These are phyloP conservation scores for Mycena polygramma DNA, from an alignment of 768 basidiomycete species.

Conservation along the genomic window DNA sequence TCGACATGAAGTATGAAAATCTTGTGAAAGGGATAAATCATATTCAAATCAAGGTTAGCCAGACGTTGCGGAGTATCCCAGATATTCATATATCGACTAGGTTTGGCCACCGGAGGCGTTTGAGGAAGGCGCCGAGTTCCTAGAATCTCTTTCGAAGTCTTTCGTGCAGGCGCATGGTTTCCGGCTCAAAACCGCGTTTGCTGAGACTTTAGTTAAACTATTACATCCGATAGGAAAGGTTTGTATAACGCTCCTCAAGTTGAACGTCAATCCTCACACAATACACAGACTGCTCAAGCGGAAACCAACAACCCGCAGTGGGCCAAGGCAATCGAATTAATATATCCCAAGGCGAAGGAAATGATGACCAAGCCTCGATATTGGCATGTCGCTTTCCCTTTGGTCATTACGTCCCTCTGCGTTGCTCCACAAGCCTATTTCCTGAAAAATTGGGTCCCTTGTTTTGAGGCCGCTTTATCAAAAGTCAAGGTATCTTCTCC, in stretches of 20 bases:
- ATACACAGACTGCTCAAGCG: slow-evolving; percentile 85
- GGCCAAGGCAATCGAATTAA: slow-evolving; percentile 91
- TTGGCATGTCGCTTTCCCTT: slow-evolving; percentile 88
- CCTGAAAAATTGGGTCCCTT: slow-evolving; percentile 82
- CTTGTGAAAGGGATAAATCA: slow-evolving; percentile 85
- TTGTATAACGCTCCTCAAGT: slow-evolving; percentile 4
- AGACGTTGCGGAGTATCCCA: not conserved
- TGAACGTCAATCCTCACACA: slow-evolving; percentile 12
- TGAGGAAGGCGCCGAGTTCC: slow-evolving; percentile 93
- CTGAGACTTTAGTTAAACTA: slow-evolving; percentile 81
- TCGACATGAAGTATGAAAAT: slow-evolving; percentile 87
- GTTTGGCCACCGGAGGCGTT: slow-evolving; percentile 96
- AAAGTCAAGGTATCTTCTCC: slow-evolving; percentile 79
- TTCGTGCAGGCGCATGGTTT: slow-evolving; percentile 89
- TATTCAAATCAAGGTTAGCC: slow-evolving; percentile 82
- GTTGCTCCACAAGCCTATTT: slow-evolving; percentile 91
- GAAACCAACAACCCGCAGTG: slow-evolving; percentile 96
- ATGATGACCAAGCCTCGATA: slow-evolving; percentile 92
- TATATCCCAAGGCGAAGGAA: slow-evolving; percentile 85
- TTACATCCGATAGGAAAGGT: slow-evolving; percentile 94
- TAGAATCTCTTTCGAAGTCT: slow-evolving; percentile 85
- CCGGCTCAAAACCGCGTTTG: slow-evolving; percentile 86
- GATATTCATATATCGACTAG: slow-evolving; percentile 51
- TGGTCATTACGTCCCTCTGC: slow-evolving; percentile 86
- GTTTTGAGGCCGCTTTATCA: slow-evolving; percentile 77